A percentile compares a stretch with the other conserved stretches of the same genome.
Conservation (phyloP, 768 basidiomycete species). For the Mycena venus region DNA sequence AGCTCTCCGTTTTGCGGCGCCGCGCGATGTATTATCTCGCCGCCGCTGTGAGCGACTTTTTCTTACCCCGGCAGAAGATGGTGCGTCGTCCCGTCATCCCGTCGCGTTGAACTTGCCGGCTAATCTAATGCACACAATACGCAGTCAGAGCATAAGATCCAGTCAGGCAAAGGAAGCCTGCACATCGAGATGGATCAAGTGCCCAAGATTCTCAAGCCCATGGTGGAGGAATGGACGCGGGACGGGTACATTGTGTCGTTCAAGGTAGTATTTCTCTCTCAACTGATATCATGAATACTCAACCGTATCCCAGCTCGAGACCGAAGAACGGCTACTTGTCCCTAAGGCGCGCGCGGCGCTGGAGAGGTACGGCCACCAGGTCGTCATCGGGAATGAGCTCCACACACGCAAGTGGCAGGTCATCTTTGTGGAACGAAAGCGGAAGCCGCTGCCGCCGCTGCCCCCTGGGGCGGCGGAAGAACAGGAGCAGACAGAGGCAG, state of each 20-base stretch:
- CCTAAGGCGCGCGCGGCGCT: constrained; percentile 93
- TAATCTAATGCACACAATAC: neutral
- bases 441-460: constrained; percentile 33
- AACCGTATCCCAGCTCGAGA: constrained; percentile 80
- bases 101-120: neutral
- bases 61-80: constrained; percentile 92
- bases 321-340: constrained; percentile 83
- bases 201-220: constrained; percentile 92
- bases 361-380: constrained; percentile 95
- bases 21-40: constrained; percentile 95
- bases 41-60: constrained; percentile 98
- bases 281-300: neutral
- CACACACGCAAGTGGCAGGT: constrained; percentile 92
- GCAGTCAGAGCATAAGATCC: constrained; percentile 98
- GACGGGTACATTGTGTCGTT: constrained; percentile 96
- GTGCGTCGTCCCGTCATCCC: constrained; percentile 57
- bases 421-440: constrained; percentile 83
- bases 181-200: constrained; percentile 99
- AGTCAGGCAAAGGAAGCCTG: constrained; percentile 94
- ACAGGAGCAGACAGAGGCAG: constrained; percentile 5
- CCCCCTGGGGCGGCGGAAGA: constrained; percentile 33
- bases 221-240: constrained; percentile 94
- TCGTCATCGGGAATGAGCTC: constrained; percentile 98
- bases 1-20: constrained; percentile 77
- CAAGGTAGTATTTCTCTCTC: constrained; percentile 71